Evolutionary conservation across 441 rosid genomes (phyloP).

Genomic region (Pelargonium myrrhifolium): DNA sequence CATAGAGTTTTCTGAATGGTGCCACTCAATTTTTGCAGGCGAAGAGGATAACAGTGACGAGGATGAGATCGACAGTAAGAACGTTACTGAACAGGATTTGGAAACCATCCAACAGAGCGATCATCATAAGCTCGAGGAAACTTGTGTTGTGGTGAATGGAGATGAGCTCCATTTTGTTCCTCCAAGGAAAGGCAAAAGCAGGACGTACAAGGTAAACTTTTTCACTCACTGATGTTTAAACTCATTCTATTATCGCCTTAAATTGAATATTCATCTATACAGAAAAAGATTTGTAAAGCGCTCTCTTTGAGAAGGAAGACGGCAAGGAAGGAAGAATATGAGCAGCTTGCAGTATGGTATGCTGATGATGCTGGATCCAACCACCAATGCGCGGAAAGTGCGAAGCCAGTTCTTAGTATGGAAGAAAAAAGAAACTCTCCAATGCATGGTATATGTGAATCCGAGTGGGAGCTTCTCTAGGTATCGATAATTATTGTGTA

Average conservation of each 20-base stretch:
- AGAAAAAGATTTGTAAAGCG: neutral
- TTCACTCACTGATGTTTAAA: neutral
- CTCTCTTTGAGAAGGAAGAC: neutral
- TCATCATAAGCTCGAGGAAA: neutral
- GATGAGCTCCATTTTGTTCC: neutral
- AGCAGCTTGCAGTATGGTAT: neutral
- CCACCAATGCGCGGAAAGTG: too few species aligned
- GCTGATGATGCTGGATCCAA: neutral
- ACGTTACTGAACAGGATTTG: too few species aligned
- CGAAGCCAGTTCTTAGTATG: neutral
- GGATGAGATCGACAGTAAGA: neutral
- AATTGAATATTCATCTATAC: neutral
- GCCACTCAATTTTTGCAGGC: neutral
- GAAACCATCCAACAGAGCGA: neutral
- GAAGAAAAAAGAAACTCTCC: neutral
- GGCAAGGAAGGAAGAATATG: neutral
- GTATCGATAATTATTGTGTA: neutral
- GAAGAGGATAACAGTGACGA: neutral
- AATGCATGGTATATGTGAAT: neutral
- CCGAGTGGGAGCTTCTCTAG: slow-evolving; percentile 2
- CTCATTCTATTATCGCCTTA: neutral
- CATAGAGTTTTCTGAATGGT: neutral
- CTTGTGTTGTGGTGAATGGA: neutral
- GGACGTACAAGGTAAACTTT: neutral
- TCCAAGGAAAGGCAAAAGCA: neutral